These are phyloP conservation scores for Amoebophrya sp. DNA, from an alignment of 169 alveolate species.

Conservation along the genomic window DNA sequence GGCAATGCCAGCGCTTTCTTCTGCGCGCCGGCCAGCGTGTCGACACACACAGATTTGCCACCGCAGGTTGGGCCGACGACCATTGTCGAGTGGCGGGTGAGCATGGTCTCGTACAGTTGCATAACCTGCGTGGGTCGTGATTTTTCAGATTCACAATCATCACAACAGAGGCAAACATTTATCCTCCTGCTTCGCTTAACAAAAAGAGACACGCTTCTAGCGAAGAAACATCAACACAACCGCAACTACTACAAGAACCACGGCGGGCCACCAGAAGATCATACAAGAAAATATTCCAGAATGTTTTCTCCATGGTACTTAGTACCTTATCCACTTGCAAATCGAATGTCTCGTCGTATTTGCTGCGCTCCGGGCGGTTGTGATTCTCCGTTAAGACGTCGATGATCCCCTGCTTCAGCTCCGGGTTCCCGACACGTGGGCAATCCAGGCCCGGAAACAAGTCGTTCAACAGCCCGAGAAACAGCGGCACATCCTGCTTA, in stretches of 20 bases:
- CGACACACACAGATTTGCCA: conserved; percentile 80
- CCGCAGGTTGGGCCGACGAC: conserved; percentile 86
- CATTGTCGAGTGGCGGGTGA: conserved; percentile 88
- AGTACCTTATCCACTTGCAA: not conserved
- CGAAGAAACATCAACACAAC: too few relatives aligned
- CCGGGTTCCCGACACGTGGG: conserved; percentile 74
- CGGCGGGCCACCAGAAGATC: too few relatives aligned
- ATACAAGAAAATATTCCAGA: too few relatives aligned
- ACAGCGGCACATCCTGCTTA: conserved; percentile 81
- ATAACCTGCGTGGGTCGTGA: conserved; percentile 62
- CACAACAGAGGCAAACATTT: too few relatives aligned
- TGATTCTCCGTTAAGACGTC: conserved; percentile 27
- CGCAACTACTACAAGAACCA: too few relatives aligned
- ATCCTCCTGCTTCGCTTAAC: too few relatives aligned
- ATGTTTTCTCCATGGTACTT: too few relatives aligned
- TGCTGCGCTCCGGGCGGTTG: conserved; percentile 32
- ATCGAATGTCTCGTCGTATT: conserved; percentile 25
- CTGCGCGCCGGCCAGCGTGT: conserved; percentile 71
- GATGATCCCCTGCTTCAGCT: conserved; percentile 55
- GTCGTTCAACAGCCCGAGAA: conserved; percentile 84
- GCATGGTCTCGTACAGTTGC: conserved; percentile 87
- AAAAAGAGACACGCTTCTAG: too few relatives aligned
- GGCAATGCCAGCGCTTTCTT: conserved; percentile 62
- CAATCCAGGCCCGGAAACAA: conserved; percentile 84
- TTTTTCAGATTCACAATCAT: too few relatives aligned